Base-by-base conservation (phyloP, 148 eudicot species). In the Polygonum maritimum region DNA sequence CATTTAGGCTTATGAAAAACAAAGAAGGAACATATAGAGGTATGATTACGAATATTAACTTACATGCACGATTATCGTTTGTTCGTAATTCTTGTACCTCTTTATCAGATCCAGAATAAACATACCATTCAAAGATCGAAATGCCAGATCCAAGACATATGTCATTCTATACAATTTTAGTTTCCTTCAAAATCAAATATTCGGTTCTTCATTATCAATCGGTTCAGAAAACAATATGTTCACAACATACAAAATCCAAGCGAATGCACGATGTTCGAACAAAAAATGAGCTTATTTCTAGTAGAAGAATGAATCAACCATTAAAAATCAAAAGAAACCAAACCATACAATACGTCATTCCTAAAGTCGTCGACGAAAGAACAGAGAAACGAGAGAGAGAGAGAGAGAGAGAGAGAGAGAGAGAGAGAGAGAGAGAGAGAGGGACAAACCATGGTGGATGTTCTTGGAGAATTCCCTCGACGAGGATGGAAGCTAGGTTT, bases 371-470 rank as follows among this genome's bases (percentile, higher is more conserved):
- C 44, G 45, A 2, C 5, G n/a, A 4, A 19, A 65, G 0, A 36
- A 5, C 41, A 35, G 16, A 16, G 45, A 2, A 6, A 21, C 5
- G 36, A 8, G 12, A 22, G 65, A 14, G 71, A 35, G 7, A 36
- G 71, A 65, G 13, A 65, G n/a, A n/a, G n/a, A n/a, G n/a, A n/a
- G n/a, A n/a, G n/a, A n/a, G n/a, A n/a, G n/a, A n/a, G n/a, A n/a
- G n/a, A n/a, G n/a, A n/a, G n/a, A n/a, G n/a, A n/a, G n/a, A n/a
- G n/a, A n/a, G n/a, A n/a, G n/a, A n/a, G n/a, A n/a, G n/a, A n/a
- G 9, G 16, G 44, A 65, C 71, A 36, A 67, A 67, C 71, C 71
- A 67, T 67, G 71, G 71, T 67, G 31, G 31, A 26, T 26, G 31
- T 26, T 7, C 71, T 67, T 41, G 9, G 71, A 38, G 71, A 38